Conservation (phyloP, 208 protist species). For the Blastocrithidia nonstop region DNA sequence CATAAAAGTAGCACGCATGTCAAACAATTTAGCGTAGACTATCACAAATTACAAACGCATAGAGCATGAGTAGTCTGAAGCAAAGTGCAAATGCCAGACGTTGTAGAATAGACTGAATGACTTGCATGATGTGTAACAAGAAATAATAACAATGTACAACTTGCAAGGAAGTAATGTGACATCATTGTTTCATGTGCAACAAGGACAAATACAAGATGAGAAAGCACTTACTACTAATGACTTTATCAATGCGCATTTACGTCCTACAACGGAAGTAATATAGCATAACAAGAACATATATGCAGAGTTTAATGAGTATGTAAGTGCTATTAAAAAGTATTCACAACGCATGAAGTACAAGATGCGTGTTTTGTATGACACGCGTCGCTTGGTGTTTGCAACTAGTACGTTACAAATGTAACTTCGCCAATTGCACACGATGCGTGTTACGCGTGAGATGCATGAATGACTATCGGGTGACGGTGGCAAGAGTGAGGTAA, state of each 20-base stretch:
- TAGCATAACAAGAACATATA: slow-evolving; percentile 79
- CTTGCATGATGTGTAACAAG: no score
- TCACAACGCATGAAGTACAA: slow-evolving; percentile 69
- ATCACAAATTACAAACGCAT: no score
- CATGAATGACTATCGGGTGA: slow-evolving; percentile 87
- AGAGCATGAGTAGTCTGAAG: no score
- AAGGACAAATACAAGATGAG: slow-evolving; percentile 90
- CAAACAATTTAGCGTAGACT: no score
- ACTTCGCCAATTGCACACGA: slow-evolving; percentile 83
- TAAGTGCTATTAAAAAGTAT: slow-evolving; percentile 54
- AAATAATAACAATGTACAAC: no score
- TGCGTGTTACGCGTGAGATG: slow-evolving; percentile 90
- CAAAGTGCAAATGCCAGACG: no score
- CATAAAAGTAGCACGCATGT: no score
- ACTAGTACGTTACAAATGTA: slow-evolving; percentile 78
- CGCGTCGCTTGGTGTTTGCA: slow-evolving; percentile 45
- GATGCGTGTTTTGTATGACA: slow-evolving; percentile 59
- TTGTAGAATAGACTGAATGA: no score
- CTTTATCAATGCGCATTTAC: slow-evolving; percentile 61
- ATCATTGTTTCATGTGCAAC: slow-evolving; percentile 67
- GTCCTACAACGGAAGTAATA: slow-evolving; percentile 36
- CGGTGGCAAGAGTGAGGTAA: slow-evolving; percentile 31
- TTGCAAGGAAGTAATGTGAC: no score
- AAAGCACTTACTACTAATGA: slow-evolving; percentile 59
- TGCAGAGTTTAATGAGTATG: slow-evolving; percentile 55